Evolutionary conservation across 768 basidiomycete genomes (phyloP).

Genomic region (Lenzites betulinus): DNA sequence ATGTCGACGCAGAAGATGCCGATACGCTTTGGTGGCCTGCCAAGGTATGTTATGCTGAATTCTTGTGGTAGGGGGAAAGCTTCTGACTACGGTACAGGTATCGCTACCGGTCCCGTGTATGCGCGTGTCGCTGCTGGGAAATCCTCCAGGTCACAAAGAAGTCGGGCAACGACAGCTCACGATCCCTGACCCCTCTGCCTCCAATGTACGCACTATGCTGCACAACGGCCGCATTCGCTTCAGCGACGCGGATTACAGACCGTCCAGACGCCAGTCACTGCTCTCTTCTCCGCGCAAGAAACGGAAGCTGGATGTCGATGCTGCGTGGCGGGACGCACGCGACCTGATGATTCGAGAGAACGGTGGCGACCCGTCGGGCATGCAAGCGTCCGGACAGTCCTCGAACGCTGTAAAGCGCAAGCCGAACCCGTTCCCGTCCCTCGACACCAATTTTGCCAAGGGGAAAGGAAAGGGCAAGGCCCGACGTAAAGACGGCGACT

Average conservation of each 20-base stretch:
- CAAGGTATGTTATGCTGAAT: slow-evolving; percentile 45
- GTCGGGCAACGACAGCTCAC: neutral
- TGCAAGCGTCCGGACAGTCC: neutral
- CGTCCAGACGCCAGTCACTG: slow-evolving; percentile 7
- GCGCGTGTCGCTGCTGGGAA: slow-evolving; percentile 34
- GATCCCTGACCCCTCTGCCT: slow-evolving; percentile 39
- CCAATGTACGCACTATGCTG: slow-evolving; percentile 45
- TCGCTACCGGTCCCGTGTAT: slow-evolving; percentile 14
- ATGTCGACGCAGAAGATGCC: slow-evolving; percentile 22
- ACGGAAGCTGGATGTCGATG: slow-evolving; percentile 39
- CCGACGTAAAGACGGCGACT: neutral
- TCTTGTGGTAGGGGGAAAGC: neutral
- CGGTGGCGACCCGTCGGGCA: slow-evolving; percentile 50
- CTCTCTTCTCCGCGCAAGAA: slow-evolving; percentile 47
- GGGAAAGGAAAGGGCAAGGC: slow-evolving; percentile 5
- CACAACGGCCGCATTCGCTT: slow-evolving; percentile 44
- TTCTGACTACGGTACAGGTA: neutral
- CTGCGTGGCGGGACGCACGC: slow-evolving; percentile 52
- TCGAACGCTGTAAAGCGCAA: neutral
- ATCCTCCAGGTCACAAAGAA: slow-evolving; percentile 20
- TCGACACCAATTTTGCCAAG: neutral
- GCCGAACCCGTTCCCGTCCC: slow-evolving; percentile 2
- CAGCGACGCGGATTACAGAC: slow-evolving; percentile 38
- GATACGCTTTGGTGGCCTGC: slow-evolving; percentile 69
- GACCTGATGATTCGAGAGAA: slow-evolving; percentile 47